Percentiles rank a stretch among this genome's conserved stretches.
Evolutionary conservation across 441 rosid genomes (phyloP).

Genomic region (Adansonia gregorii): DNA sequence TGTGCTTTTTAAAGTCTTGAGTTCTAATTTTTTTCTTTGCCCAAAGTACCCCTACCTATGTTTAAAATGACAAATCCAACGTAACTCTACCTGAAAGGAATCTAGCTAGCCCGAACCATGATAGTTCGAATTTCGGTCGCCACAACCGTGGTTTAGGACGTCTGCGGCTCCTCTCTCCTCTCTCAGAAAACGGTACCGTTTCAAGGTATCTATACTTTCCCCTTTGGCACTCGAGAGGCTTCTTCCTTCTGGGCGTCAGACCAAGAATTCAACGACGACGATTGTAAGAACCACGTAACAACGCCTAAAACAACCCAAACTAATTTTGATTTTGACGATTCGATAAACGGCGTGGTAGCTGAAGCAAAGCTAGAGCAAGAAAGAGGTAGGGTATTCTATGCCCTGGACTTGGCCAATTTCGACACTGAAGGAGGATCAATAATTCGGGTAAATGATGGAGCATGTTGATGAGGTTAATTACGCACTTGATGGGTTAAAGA

Average conservation of each 20-base stretch:
- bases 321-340: constrained; percentile 33
- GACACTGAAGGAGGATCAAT: constrained; percentile 95
- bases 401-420: constrained; percentile 49
- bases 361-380: constrained; percentile 36
- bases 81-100: background rate
- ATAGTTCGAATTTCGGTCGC: constrained; percentile 90
- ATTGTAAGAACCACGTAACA: constrained; percentile 25
- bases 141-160: constrained; percentile 59
- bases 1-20: background rate
- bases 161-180: constrained; percentile 45
- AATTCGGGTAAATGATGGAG: constrained; percentile 98
- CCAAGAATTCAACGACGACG: constrained; percentile 41
- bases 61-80: constrained; percentile 35
- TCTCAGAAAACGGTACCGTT: constrained; percentile 60
- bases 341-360: constrained; percentile 41
- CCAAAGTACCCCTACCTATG: constrained; percentile 44
- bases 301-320: constrained; percentile 22
- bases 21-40: constrained; percentile 24
- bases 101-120: constrained; percentile 44
- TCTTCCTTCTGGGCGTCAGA: constrained; percentile 58
- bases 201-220: constrained; percentile 53
- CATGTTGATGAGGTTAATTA: constrained; percentile 96
- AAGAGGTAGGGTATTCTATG: constrained; percentile 30
- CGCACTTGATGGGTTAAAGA: constrained; percentile 85
- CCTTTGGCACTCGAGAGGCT: constrained; percentile 75